Percentiles rank a stretch among this genome's conserved stretches.
Evolutionary conservation across 2,329 filamentous ascomycete genomes (phyloP).

Genomic region (Claviceps africana): DNA sequence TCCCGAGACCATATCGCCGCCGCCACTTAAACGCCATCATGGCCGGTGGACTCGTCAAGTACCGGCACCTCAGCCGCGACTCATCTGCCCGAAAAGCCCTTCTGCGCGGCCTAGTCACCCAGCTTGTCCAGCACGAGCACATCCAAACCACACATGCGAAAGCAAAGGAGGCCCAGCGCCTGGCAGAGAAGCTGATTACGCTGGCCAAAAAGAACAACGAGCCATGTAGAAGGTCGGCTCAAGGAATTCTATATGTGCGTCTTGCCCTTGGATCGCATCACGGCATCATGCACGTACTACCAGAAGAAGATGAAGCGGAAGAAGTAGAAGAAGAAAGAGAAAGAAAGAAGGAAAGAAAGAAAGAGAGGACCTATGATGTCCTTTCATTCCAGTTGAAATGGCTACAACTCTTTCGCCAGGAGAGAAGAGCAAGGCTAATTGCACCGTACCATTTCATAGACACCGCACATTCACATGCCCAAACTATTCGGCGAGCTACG

Average conservation of each 20-base stretch:
- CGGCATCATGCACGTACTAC: not conserved
- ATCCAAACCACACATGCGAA: constrained; percentile 94
- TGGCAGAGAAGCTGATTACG: constrained; percentile 91
- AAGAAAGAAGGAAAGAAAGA: not conserved
- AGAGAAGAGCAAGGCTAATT: not conserved
- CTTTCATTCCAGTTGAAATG: not conserved
- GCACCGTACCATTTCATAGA: constrained; percentile 28
- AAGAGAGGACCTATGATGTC: not conserved
- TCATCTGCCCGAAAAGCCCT: constrained; percentile 84
- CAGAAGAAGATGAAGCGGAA: not conserved
- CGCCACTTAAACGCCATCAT: constrained; percentile 32
- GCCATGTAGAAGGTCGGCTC: constrained; percentile 59
- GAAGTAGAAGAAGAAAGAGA: not conserved
- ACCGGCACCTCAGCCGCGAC: constrained; percentile 72
- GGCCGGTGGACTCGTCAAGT: constrained; percentile 78
- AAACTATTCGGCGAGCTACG: constrained; percentile 81
- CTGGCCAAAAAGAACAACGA: constrained; percentile 87
- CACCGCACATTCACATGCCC: constrained; percentile 54
- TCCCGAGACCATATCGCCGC: not conserved
- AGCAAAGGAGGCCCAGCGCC: constrained; percentile 86
- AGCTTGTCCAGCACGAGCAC: constrained; percentile 82
- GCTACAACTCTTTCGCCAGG: not conserved
- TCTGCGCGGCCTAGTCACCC: constrained; percentile 89
- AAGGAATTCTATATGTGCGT: constrained; percentile 72
- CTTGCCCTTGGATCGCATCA: not conserved